Conservation (phyloP, 768 basidiomycete species). For the Mycena epipterygia region DNA sequence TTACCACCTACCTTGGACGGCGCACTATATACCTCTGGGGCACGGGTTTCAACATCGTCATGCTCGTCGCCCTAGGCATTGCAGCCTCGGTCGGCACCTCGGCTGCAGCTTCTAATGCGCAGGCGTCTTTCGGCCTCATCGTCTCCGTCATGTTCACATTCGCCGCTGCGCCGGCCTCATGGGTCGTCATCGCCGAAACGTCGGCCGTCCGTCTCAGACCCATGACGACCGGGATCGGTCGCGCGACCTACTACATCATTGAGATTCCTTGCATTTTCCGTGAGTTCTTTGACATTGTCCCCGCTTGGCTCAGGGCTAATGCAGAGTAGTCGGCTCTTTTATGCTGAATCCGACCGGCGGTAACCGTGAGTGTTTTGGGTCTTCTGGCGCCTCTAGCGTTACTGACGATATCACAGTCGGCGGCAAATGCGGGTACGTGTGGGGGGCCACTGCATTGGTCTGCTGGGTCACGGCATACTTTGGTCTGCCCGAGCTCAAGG, state of each 20-base stretch:
- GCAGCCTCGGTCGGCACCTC: slow-evolving; percentile 28
- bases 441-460: slow-evolving; percentile 28
- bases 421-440: slow-evolving; percentile 36
- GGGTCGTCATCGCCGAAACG: slow-evolving; percentile 33
- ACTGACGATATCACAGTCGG: slow-evolving; percentile 25
- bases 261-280: slow-evolving; percentile 38
- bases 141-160: slow-evolving; percentile 33
- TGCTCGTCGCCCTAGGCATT: slow-evolving; percentile 34
- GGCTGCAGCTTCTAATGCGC: slow-evolving; percentile 3
- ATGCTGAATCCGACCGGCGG: slow-evolving; percentile 37
- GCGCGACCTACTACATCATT: slow-evolving; percentile 35
- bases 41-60: slow-evolving; percentile 32
- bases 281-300: slow-evolving; percentile 7
- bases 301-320: slow-evolving; percentile 4
- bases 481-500: slow-evolving; percentile 35
- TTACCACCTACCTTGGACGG: slow-evolving; percentile 35
- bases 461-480: slow-evolving; percentile 27
- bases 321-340: slow-evolving; percentile 20
- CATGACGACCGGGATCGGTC: slow-evolving; percentile 35
- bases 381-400: background rate
- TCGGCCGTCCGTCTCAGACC: slow-evolving; percentile 32
- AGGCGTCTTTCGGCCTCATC: slow-evolving; percentile 35
- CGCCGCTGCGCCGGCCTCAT: slow-evolving; percentile 33
- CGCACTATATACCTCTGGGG: slow-evolving; percentile 36
- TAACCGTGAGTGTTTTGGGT: slow-evolving; percentile 23